Conservation (phyloP, 345 rosid genomes). For the Eucalyptus sp. region DNA sequence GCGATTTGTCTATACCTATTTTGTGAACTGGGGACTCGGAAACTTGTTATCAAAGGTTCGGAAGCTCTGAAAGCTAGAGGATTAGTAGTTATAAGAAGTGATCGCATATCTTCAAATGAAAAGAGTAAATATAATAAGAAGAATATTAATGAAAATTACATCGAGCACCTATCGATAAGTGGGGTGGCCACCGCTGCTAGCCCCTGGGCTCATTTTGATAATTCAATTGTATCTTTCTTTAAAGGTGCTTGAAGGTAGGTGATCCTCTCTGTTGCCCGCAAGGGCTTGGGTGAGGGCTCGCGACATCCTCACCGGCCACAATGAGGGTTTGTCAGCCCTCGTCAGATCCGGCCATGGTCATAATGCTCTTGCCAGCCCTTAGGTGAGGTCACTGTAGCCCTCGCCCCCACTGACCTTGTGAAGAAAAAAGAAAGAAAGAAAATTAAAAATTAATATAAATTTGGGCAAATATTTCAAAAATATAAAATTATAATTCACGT, state of each 20-base stretch:
- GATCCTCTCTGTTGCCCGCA: not conserved
- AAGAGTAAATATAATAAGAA: not conserved
- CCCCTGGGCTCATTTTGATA: not conserved
- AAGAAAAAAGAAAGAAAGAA: not conserved
- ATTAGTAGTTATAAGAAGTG: not conserved
- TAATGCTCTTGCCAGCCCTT: not conserved
- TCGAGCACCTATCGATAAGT: not conserved
- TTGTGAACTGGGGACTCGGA: not conserved
- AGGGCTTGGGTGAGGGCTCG: not conserved
- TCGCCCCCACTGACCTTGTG: not conserved
- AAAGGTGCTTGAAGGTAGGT: fast-evolving
- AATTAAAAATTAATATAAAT: not conserved
- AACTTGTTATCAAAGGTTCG: not conserved
- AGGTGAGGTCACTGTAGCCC: not conserved
- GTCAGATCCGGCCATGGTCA: too few species aligned
- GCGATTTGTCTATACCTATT: not conserved
- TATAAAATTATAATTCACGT: not conserved
- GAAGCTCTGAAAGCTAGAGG: not conserved
- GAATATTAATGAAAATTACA: not conserved
- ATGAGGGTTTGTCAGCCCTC: not conserved
- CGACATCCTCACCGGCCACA: not conserved
- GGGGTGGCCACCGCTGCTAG: not conserved
- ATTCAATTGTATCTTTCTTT: not conserved
- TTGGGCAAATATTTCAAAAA: not conserved
- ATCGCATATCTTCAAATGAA: not conserved